Conservation (phyloP, 2,329 filamentous ascomycete genomes). For the Colletotrichum sp. region DNA sequence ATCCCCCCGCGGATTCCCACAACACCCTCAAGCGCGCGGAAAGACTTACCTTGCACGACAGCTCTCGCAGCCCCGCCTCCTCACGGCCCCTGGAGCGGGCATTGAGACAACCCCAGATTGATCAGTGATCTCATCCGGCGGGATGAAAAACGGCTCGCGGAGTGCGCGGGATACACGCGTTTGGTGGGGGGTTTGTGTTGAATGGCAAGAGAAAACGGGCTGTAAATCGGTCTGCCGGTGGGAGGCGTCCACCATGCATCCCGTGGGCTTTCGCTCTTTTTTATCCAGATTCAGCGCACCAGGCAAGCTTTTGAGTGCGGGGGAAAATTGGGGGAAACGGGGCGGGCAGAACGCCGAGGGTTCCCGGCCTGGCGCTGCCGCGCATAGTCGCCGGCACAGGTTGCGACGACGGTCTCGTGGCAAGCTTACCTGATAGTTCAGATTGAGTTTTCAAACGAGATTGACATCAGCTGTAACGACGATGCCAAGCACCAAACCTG, state of each 20-base stretch:
- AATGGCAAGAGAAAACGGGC: not conserved
- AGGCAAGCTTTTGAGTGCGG: not conserved
- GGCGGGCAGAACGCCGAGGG: not conserved
- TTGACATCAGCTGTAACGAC: not conserved
- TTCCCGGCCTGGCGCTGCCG: not conserved
- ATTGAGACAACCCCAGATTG: not conserved
- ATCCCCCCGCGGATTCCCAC: not conserved
- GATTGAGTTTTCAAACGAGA: not conserved
- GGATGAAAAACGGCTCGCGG: not conserved
- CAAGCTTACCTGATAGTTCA: not conserved
- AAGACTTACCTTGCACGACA: conserved; percentile 1
- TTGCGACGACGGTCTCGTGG: not conserved
- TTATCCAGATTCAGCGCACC: not conserved
- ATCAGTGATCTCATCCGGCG: not conserved
- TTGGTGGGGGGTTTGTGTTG: not conserved
- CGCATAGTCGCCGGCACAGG: not conserved
- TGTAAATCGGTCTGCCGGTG: not conserved
- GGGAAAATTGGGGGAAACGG: not conserved
- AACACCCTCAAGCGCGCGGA: not conserved
- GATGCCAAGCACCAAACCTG: not conserved
- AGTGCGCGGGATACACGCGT: not conserved
- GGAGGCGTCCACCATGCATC: not conserved
- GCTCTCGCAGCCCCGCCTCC: conserved; percentile 5
- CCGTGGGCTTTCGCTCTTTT: not conserved
- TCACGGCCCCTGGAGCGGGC: not conserved